Percentiles rank a stretch among this genome's conserved stretches.
These are phyloP conservation scores for Tulasnella sp. DNA, from an alignment of 768 basidiomycete species.

Conservation along the genomic window DNA sequence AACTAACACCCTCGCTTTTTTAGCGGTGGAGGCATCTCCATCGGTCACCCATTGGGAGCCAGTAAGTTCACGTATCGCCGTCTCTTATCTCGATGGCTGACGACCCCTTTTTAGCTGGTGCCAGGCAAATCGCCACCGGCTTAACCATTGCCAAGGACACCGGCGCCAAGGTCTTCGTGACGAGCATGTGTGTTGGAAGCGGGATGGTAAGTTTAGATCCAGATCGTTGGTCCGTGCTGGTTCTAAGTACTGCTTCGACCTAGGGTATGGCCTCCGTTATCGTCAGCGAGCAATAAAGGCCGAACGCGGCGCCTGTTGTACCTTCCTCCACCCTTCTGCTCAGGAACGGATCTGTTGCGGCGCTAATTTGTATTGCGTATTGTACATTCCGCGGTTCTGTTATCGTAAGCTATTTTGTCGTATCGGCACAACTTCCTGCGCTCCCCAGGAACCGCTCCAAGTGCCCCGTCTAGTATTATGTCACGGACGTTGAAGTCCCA, in stretches of 20 bases:
- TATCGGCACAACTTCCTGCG: not conserved
- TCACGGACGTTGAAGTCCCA: too few relatives aligned
- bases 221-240: too few relatives aligned
- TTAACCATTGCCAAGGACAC: slow-evolving; percentile 75
- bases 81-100: not conserved
- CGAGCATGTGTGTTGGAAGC: slow-evolving; percentile 88
- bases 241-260: not conserved
- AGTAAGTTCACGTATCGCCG: slow-evolving; percentile 54
- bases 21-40: slow-evolving; percentile 81
- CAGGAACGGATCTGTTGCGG: not conserved
- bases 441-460: too few relatives aligned
- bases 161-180: slow-evolving; percentile 75
- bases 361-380: not conserved
- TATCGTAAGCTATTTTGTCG: not conserved
- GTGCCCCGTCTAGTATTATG: too few relatives aligned
- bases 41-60: slow-evolving; percentile 86
- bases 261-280: slow-evolving; percentile 83
- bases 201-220: slow-evolving; percentile 57
- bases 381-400: not conserved
- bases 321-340: not conserved
- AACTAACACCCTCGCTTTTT: not conserved
- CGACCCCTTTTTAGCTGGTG: slow-evolving; percentile 11
- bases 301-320: not conserved
- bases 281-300: slow-evolving; percentile 71
- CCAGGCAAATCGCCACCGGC: slow-evolving; percentile 82